Conservation (phyloP, 441 rosid species). For the Sinapis alba region DNA sequence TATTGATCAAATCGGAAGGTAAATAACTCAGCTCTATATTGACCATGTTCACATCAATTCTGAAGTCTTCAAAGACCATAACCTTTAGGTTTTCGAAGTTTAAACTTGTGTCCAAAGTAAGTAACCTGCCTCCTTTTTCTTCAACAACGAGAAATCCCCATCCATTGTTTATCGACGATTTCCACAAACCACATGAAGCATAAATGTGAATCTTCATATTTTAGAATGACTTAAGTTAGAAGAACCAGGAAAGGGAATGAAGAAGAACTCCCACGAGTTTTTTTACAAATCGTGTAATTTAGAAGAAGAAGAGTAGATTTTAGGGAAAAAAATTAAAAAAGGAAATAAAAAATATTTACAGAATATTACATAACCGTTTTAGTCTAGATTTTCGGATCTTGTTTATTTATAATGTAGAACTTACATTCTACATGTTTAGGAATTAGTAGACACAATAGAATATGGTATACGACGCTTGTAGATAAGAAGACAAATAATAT, state of each 20-base stretch:
- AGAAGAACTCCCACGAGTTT: neutral
- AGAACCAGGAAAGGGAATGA: neutral
- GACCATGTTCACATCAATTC: neutral
- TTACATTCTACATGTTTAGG: neutral
- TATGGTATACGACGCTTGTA: neutral
- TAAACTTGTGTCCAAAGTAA: neutral
- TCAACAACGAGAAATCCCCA: neutral
- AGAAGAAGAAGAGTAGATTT: neutral
- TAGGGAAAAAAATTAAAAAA: neutral
- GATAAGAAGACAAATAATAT: neutral
- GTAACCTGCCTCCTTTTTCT: neutral
- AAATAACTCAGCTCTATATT: neutral
- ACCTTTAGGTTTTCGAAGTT: neutral
- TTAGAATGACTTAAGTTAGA: neutral
- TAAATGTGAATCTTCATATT: neutral
- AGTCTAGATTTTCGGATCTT: neutral
- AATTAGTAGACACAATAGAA: neutral
- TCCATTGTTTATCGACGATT: neutral
- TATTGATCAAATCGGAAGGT: neutral
- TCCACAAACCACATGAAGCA: neutral
- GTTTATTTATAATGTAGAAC: neutral
- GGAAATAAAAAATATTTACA: neutral
- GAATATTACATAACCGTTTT: neutral
- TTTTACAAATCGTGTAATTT: neutral
- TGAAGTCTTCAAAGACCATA: neutral